phyloP scores from a whole-genome alignment of 139 green algal species.

The Volvox reticuliferus region DNA sequence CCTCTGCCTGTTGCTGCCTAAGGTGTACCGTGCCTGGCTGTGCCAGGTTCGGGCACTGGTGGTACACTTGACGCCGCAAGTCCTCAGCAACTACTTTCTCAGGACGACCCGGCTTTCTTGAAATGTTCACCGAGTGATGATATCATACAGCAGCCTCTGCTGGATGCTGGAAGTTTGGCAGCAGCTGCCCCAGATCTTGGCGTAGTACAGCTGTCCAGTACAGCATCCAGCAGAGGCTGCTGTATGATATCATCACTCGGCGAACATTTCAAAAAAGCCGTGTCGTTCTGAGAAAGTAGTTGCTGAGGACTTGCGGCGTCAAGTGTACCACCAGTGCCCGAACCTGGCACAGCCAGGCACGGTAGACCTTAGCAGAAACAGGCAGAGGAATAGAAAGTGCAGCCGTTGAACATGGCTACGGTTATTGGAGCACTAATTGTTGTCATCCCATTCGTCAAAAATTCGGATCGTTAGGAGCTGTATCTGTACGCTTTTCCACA shows the following conservation, averaged over 20 bases:
- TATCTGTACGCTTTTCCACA: background rate
- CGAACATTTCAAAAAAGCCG: slow-evolving; percentile 83
- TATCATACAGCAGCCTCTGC: background rate
- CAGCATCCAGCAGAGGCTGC: background rate
- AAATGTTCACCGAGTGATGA: slow-evolving; percentile 64
- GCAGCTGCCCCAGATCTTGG: background rate
- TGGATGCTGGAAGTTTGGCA: background rate
- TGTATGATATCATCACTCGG: slow-evolving; percentile 3
- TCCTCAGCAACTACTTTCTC: slow-evolving; percentile 9
- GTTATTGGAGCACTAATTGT: slow-evolving; percentile 16
- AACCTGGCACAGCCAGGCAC: slow-evolving; percentile 32
- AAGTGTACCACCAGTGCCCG: background rate
- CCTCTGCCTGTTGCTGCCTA: background rate
- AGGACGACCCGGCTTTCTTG: slow-evolving; percentile 79
- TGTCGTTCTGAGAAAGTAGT: slow-evolving; percentile 57
- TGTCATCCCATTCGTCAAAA: background rate
- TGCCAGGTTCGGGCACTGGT: background rate
- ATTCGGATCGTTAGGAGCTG: background rate
- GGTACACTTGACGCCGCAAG: background rate
- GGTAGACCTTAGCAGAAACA: background rate
- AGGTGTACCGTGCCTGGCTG: slow-evolving; percentile 42
- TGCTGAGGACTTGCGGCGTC: slow-evolving; percentile 3
- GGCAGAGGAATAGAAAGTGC: background rate
- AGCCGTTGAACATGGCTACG: slow-evolving; percentile 46
- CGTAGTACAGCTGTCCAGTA: too few relatives aligned